A percentile compares a stretch with the other conserved stretches of the same genome.
phyloP scores from a whole-genome alignment of 1,284 basidiomycete genomes.

The Cryptococcus floricola region DNA sequence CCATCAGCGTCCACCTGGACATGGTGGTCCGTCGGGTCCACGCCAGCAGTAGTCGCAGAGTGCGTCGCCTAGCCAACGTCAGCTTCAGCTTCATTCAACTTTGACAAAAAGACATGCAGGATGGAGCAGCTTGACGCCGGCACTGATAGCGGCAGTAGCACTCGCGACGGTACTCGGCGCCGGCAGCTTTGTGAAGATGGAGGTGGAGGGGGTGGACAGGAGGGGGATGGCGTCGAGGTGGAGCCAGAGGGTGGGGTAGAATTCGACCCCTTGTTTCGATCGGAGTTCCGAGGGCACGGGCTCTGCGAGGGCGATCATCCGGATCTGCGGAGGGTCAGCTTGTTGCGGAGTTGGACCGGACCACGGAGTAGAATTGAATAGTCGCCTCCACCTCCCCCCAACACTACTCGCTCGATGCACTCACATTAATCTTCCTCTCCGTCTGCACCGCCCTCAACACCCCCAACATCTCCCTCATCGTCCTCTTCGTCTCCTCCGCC shows the following conservation, averaged over 20 bases:
- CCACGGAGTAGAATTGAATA: no score
- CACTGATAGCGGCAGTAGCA: constrained; percentile 36
- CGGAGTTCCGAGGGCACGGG: constrained; percentile 32
- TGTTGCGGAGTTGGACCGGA: neutral
- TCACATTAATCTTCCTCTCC: constrained; percentile 29
- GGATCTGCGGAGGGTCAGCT: constrained; percentile 14
- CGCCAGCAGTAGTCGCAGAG: constrained; percentile 32
- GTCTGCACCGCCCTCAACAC: constrained; percentile 23
- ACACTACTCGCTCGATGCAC: no score
- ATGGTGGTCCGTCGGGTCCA: constrained; percentile 25
- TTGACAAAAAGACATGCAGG: no score
- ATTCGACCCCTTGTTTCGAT: constrained; percentile 20
- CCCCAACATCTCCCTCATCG: constrained; percentile 24
- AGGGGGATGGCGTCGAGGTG: neutral
- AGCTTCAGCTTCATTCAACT: no score
- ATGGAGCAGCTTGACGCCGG: constrained; percentile 38
- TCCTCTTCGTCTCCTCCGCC: constrained; percentile 23
- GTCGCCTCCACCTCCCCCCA: no score
- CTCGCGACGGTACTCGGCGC: constrained; percentile 34
- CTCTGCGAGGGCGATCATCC: constrained; percentile 33
- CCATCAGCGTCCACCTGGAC: constrained; percentile 42
- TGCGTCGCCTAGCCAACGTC: constrained; percentile 30
- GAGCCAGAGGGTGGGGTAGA: constrained; percentile 18
- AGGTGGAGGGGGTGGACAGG: constrained; percentile 29
- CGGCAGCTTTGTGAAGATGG: constrained; percentile 38